These are phyloP conservation scores for Stenogyne calaminthoides DNA, from an alignment of 305 asterid genomes.

Conservation along the genomic window DNA sequence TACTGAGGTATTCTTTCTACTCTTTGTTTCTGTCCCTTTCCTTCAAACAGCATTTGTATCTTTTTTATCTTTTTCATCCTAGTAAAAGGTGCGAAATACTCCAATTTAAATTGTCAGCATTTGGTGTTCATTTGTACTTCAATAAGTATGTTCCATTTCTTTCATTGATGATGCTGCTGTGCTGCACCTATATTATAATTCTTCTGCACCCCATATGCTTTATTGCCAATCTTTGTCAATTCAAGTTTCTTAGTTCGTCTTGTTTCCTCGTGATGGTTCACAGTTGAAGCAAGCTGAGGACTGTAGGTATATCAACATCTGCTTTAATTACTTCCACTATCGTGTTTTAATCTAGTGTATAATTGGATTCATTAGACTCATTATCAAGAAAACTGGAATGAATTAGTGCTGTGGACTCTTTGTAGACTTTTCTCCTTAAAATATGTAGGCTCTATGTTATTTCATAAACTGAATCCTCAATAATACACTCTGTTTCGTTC, in stretches of 20 bases:
- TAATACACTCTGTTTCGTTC: neutral
- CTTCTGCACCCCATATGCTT: neutral
- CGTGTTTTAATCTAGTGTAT: neutral
- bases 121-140: neutral
- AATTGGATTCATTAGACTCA: neutral
- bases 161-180: neutral
- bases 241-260: constrained; percentile 9
- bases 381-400: neutral
- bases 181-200: neutral
- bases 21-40: constrained; percentile 20
- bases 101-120: constrained; percentile 9
- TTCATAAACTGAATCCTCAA: constrained; percentile 2
- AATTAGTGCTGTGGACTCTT: neutral
- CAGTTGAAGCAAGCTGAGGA: constrained; percentile 12
- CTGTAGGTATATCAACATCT: neutral
- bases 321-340: constrained; percentile 7
- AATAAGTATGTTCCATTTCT: neutral
- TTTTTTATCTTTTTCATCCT: constrained; percentile 12
- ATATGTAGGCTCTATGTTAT: constrained; percentile 14
- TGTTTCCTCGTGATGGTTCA: constrained; percentile 21
- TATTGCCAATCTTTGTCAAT: neutral
- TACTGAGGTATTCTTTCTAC: constrained; percentile 65
- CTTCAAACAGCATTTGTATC: constrained; percentile 8
- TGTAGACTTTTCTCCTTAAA: constrained; percentile 2
- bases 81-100: constrained; percentile 4